Evolutionary conservation across 108 stramenopile species (phyloP), one percentile per base, ranked within the genome.

Genomic region (Mayamaea pseudoterrestris): DNA sequence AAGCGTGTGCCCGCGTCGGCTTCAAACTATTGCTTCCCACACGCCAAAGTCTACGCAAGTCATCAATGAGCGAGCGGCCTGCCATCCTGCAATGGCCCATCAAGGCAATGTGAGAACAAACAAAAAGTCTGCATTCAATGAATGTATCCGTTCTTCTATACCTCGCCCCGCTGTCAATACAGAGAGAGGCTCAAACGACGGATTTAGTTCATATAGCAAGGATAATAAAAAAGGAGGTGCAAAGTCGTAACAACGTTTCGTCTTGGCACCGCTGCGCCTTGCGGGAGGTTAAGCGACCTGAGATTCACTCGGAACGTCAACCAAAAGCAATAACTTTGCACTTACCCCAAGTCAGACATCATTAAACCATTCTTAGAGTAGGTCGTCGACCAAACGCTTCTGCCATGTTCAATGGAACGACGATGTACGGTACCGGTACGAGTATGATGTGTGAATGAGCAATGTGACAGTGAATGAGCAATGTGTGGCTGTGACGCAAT

Each of bases 241-340:
- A 34, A 18, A 35, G 26, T 36, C 26, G 49, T 30, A 36, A 30
- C 34, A 20, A 20, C 37, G 37, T 39, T 39, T 20, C n/a, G n/a
- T n/a, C 27, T 54, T 14, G 16, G 26, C 30, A 46, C 57, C 57
- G 57, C 57, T 57, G 57, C 57, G 32, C 40, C 57, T 57, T 57
- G 57, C 57, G 44, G 17, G 13, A 3, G 4, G 4, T 4, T 14
- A 48, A 48, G 5, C 30, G 18, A 7, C 4, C 30, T 20, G n/a
- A n/a, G n/a, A n/a, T n/a, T n/a, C n/a, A n/a, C n/a, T n/a, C n/a
- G n/a, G n/a, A n/a, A n/a, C n/a, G n/a, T n/a, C n/a, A n/a, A n/a
- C n/a, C n/a, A n/a, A n/a, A n/a, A n/a, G n/a, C n/a, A n/a, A n/a
- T n/a, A n/a, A n/a, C n/a, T n/a, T n/a, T n/a, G n/a, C n/a, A n/a